These are phyloP conservation scores for Phytophthora hibernalis DNA, from an alignment of 352 stramenopile species.

Conservation along the genomic window DNA sequence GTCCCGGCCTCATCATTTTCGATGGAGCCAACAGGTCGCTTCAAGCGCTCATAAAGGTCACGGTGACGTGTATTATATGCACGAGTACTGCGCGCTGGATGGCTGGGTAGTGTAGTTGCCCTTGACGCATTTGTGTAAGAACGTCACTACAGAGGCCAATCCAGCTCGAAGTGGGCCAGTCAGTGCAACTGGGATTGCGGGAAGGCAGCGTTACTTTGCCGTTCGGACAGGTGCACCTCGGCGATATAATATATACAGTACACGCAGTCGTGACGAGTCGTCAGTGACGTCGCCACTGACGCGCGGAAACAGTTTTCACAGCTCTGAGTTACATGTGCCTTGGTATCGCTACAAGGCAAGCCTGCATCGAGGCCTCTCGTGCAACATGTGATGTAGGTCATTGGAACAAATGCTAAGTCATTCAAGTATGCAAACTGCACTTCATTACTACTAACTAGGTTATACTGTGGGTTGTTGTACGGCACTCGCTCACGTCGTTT, in stretches of 20 bases:
- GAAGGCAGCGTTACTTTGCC: neutral
- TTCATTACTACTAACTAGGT: neutral
- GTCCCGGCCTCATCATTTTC: too few species aligned
- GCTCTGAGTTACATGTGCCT: too few species aligned
- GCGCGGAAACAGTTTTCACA: neutral
- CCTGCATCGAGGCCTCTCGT: too few species aligned
- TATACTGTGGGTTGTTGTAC: neutral
- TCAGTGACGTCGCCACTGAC: neutral
- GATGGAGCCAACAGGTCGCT: too few species aligned
- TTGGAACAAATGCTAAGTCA: neutral
- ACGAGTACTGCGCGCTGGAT: neutral
- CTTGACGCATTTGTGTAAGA: constrained; percentile 9
- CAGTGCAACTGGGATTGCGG: constrained; percentile 7
- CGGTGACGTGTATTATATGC: too few species aligned
- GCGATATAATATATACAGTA: constrained; percentile 35
- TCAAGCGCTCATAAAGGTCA: too few species aligned
- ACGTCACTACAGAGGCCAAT: constrained; percentile 10
- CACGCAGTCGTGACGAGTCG: neutral
- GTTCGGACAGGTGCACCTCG: constrained; percentile 14
- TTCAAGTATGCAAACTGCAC: neutral
- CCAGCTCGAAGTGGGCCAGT: constrained; percentile 19
- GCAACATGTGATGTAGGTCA: too few species aligned
- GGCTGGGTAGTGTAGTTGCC: neutral
- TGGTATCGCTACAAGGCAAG: too few species aligned
- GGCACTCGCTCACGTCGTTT: neutral